Evolutionary conservation across 1,284 basidiomycete species (phyloP), one percentile per base, ranked within the genome.

Genomic region (Bjerkandera adusta): DNA sequence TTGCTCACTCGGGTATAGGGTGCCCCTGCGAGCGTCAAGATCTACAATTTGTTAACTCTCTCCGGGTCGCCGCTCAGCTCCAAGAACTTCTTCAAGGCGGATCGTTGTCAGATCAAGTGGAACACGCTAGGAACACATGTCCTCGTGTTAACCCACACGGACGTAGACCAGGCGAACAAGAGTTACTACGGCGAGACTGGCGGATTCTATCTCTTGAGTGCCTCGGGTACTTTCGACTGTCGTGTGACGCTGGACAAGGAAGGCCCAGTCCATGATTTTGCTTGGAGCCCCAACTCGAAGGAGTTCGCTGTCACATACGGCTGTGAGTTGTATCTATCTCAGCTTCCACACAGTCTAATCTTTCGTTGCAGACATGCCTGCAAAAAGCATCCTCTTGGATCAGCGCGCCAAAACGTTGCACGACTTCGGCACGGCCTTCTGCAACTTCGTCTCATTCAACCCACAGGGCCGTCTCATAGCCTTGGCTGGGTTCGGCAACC

Each of bases 121-220:
- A 98, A 98, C 68, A 82, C 82, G 13, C 81, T 94, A 21, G 96
- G 96, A 22, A 89, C 84, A 0, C 83, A 92, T 62, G 86, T 89
- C 3, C 75, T 99, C 47, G 79, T 98, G 54, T 70, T 97, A 36
- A 96, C 96, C 0, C 91, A 95, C 58, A 96, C 93, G 5, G 97
- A 99, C 58, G 94, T 98, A 48, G 96, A 99, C 67, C 91, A 92
- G 66, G 89, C 92, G 26, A 96, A 96, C 68, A 97, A 92, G 77
- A 95, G 88, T 59, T 99, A 99, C 69, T 99, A 98, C 57, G 97
- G 96, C 50, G 95, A 98, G 73, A 97, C 94, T 7, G 92, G 63
- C n/a, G 63, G 93, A 54, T 73, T 99, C 57, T 98, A 97, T 68
- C 79, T 98, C 38, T 81, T 98, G 56, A 92, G 85, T 52, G 85